Evolutionary conservation across 495 filamentous ascomycete genomes (phyloP).

Genomic region (Cercophora scortea): DNA sequence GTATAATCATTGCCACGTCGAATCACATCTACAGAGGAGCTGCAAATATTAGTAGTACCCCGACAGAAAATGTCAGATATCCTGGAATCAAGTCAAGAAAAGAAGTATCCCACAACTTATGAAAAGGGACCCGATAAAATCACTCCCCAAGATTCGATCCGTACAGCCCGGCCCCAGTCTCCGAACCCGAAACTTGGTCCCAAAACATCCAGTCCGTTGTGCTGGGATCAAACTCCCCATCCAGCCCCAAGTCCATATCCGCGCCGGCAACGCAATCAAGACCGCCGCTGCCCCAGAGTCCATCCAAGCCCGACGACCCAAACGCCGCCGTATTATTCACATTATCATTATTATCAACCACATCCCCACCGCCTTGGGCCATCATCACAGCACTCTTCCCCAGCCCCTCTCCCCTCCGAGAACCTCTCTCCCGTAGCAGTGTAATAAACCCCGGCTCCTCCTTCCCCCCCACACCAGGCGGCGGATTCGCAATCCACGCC

Average conservation of each 20-base stretch:
- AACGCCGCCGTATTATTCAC: not conserved
- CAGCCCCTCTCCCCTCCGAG: too few relatives aligned
- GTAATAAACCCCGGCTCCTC: conserved; percentile 5
- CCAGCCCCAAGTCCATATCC: not conserved
- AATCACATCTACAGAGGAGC: too few relatives aligned
- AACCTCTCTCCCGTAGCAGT: too few relatives aligned
- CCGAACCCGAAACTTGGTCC: not conserved
- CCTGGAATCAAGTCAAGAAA: too few relatives aligned
- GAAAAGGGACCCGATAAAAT: too few relatives aligned
- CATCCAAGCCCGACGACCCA: not conserved
- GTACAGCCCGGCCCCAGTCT: too few relatives aligned
- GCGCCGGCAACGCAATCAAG: too few relatives aligned
- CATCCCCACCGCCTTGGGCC: not conserved
- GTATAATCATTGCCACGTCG: too few relatives aligned
- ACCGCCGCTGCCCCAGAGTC: not conserved
- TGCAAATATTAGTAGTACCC: not conserved
- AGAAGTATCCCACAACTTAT: too few relatives aligned
- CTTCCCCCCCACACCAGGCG: not conserved
- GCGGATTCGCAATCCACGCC: conserved; percentile 7
- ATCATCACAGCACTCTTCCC: not conserved
- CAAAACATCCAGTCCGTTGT: conserved; percentile 6
- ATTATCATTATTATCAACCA: not conserved
- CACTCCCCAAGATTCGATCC: not conserved
- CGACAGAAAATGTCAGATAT: too few relatives aligned
- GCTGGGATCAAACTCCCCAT: not conserved